Base-by-base conservation (phyloP, 2,329 filamentous ascomycete genomes). In the Hypoxylon sp. region DNA sequence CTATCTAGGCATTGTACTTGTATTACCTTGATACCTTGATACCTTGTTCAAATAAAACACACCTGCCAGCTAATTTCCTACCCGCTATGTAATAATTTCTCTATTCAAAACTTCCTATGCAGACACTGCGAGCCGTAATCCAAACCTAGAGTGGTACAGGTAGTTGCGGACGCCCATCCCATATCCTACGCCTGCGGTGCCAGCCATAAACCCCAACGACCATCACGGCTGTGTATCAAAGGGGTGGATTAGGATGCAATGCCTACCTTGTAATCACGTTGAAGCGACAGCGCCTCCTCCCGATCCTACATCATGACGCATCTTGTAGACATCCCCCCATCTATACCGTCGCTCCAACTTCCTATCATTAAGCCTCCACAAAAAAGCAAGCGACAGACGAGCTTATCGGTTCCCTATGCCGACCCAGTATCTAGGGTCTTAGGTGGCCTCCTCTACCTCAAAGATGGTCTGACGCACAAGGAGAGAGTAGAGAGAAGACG, bases 401-500 rank as follows among this genome's bases (percentile, higher is more conserved):
- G n/a, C 19, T 9, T 32, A 5, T 32, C 55, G 17, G 48, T 53
- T 49, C 46, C 56, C n/a, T 63, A 43, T 17, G 38, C 43, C 2
- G 19, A 51, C n/a, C 51, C 80, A 3, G 71, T 83, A 56, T 80
- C 78, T 38, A 78, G 74, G 30, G 82, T 81, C 43, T 81, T 82
- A 61, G 79, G 80, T 58, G 74, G 81, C 11, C 77, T 84, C 55
- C 76, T 81, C n/a, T 82, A 82, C 58, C 84, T 84, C 71, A 83
- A 82, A 64, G 86, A 88, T 80, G 86, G 85, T n/a, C 75, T 86
- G 17, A 83, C 83, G 1, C 78, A 80, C 51, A 81, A 85, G 34
- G 81, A 90, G 70, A 82, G 86, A 13, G 80, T 83, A 30, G 79
- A 82, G 45, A 80, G 77, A 64, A 79, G 81, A 61, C 80, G 81